phyloP scores from a whole-genome alignment of 1,284 basidiomycete species.

The Tilletia setariae region DNA sequence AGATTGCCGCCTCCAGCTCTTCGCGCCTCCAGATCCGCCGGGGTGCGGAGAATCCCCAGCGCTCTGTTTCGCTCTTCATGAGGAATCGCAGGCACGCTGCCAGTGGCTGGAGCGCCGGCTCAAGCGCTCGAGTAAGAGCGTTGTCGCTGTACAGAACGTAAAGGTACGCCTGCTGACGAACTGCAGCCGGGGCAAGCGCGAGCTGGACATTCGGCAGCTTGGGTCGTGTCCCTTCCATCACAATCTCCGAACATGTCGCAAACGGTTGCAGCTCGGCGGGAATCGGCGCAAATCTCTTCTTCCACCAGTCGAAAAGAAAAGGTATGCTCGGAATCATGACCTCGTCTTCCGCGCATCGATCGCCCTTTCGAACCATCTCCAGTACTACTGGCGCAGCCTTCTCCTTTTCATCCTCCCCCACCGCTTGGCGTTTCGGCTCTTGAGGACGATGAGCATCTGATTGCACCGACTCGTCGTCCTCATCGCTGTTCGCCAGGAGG shows the following conservation, averaged over 20 bases:
- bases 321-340: not conserved
- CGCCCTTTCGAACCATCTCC: conserved; percentile 12
- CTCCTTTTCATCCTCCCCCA: not conserved
- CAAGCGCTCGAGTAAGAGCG: no score
- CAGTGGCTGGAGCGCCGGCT: not conserved
- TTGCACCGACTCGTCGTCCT: not conserved
- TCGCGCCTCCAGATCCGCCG: not conserved
- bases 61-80: not conserved
- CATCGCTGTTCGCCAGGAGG: conserved; percentile 13
- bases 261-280: not conserved
- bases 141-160: not conserved
- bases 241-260: not conserved
- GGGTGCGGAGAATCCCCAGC: not conserved
- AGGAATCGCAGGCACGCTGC: conserved; percentile 5
- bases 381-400: conserved; percentile 5
- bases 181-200: no score
- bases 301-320: not conserved
- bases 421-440: no score
- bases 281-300: not conserved
- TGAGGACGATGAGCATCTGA: no score
- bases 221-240: not conserved
- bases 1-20: conserved; percentile 9
- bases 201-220: no score
- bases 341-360: not conserved
- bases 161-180: no score